Conservation (phyloP, 2,329 filamentous ascomycete species). For the Stachybotrys chlorohalonatus region DNA sequence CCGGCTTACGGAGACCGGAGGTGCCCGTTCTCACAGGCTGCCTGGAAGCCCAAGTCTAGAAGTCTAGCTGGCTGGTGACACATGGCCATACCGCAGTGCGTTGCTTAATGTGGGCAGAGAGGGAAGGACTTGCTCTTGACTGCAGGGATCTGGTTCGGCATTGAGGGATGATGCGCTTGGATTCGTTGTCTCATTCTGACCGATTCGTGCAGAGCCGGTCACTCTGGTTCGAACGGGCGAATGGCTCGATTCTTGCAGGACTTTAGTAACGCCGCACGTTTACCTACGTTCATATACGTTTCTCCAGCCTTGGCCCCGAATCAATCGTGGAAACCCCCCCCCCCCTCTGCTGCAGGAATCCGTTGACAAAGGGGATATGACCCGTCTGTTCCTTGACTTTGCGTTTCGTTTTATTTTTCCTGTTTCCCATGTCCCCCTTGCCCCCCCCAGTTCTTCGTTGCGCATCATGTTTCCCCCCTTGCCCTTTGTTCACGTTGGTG, state of each 20-base stretch:
- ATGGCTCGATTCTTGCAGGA: neutral
- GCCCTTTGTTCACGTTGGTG: neutral
- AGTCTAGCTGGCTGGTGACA: slow-evolving; percentile 25
- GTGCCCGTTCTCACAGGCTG: slow-evolving; percentile 7
- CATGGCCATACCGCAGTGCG: slow-evolving; percentile 22
- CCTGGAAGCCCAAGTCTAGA: slow-evolving; percentile 18
- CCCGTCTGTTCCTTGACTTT: neutral
- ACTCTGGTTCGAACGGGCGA: slow-evolving; percentile 10
- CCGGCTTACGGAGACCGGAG: slow-evolving; percentile 25
- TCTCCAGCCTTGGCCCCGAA: neutral
- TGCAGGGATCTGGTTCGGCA: slow-evolving; percentile 1
- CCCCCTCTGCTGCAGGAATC: neutral
- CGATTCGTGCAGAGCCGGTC: slow-evolving; percentile 25
- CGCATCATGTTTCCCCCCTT: neutral
- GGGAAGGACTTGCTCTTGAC: slow-evolving; percentile 15
- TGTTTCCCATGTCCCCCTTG: neutral
- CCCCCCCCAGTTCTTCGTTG: too few relatives aligned
- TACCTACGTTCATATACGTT: neutral
- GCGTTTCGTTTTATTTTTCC: neutral
- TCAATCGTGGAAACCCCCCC: neutral
- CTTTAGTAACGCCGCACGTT: neutral
- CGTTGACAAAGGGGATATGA: neutral
- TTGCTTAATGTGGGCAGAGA: slow-evolving; percentile 22
- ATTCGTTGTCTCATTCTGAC: slow-evolving; percentile 12
- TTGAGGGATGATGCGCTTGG: neutral